phyloP scores from a whole-genome alignment of 352 stramenopile species.

The Pythium oligandrum region DNA sequence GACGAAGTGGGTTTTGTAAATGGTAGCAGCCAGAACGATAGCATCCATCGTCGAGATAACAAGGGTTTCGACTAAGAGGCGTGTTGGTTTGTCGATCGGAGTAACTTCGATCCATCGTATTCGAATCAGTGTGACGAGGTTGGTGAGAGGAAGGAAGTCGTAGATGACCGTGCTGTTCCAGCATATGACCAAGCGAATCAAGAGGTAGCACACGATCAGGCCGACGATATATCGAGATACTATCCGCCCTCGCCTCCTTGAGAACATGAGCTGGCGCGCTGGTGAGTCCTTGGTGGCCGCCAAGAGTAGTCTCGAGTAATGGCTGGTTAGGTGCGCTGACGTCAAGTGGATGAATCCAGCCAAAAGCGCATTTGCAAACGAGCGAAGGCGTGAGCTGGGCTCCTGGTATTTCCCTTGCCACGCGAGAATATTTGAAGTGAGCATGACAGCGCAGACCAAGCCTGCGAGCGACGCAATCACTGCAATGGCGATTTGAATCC shows the following conservation, averaged over 20 bases:
- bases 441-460: conserved; percentile 14
- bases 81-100: conserved; percentile 3
- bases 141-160: conserved; percentile 38
- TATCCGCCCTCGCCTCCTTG: too few species aligned
- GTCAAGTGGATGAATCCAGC: conserved; percentile 23
- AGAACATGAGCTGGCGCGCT: too few species aligned
- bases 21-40: conserved; percentile 16
- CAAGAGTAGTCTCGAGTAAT: conserved; percentile 20
- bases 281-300: conserved; percentile 6
- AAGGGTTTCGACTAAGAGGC: conserved; percentile 18
- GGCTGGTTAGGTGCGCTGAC: conserved; percentile 27
- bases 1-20: conserved; percentile 21
- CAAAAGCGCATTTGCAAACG: conserved; percentile 23
- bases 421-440: conserved; percentile 19
- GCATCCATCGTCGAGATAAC: conserved; percentile 20
- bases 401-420: conserved; percentile 2
- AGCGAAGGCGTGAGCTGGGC: conserved; percentile 18
- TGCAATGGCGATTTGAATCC: conserved; percentile 19
- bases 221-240: too few species aligned
- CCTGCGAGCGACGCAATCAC: conserved; percentile 8
- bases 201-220: conserved; percentile 15
- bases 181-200: conserved; percentile 18
- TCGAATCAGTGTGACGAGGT: conserved; percentile 26
- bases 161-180: conserved; percentile 28
- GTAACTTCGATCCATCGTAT: conserved; percentile 15